Percentiles rank a stretch among this genome's conserved stretches.
Conservation (phyloP, 768 basidiomycete species). For the Russula virescens region DNA sequence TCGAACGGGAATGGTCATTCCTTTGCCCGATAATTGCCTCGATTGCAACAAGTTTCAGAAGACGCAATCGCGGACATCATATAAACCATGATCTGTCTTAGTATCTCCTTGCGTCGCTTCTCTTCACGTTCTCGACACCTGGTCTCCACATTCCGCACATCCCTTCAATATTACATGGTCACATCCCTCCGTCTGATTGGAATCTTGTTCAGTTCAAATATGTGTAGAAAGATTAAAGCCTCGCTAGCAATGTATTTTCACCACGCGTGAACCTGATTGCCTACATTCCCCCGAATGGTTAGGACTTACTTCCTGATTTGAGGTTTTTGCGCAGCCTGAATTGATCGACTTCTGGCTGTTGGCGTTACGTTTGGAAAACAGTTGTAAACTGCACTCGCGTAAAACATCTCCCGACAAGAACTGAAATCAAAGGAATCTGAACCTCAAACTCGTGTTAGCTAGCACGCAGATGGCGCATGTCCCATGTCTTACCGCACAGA, state of each 20-base stretch:
- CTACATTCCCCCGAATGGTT: background rate
- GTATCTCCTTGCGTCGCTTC: constrained; percentile 18
- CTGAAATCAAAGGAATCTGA: background rate
- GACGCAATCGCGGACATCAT: constrained; percentile 10
- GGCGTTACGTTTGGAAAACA: background rate
- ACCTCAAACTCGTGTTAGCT: background rate
- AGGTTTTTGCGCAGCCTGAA: background rate
- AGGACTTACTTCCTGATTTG: background rate
- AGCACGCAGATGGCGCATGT: constrained; percentile 1
- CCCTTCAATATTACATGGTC: constrained; percentile 9
- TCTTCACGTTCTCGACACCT: constrained; percentile 4
- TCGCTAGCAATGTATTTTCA: constrained; percentile 17
- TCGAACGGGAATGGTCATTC: constrained; percentile 13
- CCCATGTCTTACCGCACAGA: background rate
- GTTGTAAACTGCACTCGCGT: background rate
- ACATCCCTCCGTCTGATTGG: constrained; percentile 10
- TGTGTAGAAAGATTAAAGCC: constrained; percentile 18
- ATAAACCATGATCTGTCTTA: constrained; percentile 15
- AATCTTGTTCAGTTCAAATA: constrained; percentile 13
- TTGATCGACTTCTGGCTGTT: background rate
- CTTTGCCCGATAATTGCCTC: constrained; percentile 18
- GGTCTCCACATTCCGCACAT: constrained; percentile 13
- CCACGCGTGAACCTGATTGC: constrained; percentile 11
- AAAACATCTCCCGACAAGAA: background rate
- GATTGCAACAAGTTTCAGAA: constrained; percentile 2